Conservation (phyloP, 2,329 filamentous ascomycete species). For the Dactylellina cionopaga region DNA sequence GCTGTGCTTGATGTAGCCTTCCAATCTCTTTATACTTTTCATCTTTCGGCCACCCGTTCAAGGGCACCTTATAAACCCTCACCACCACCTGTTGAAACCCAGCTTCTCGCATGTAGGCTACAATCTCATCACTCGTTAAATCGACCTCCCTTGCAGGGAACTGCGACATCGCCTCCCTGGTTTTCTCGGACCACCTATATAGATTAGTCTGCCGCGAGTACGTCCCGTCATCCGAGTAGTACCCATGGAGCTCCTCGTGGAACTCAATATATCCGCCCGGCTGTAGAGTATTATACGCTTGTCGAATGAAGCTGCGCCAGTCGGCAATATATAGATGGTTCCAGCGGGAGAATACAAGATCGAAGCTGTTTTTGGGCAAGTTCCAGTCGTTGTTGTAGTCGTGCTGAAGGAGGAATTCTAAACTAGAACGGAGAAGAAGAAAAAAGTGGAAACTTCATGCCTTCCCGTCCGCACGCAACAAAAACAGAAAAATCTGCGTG, state of each 20-base stretch:
- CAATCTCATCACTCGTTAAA: slow-evolving; percentile 60
- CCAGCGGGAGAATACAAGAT: slow-evolving; percentile 50
- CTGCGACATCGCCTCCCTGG: slow-evolving; percentile 56
- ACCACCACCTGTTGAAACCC: slow-evolving; percentile 59
- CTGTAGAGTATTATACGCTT: slow-evolving; percentile 63
- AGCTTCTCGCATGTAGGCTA: slow-evolving; percentile 57
- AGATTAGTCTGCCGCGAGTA: slow-evolving; percentile 45
- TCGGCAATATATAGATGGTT: slow-evolving; percentile 48
- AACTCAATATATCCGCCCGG: slow-evolving; percentile 70
- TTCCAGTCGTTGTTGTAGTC: slow-evolving; percentile 51
- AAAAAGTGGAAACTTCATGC: background rate
- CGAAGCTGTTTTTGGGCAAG: slow-evolving; percentile 48
- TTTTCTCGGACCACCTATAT: slow-evolving; percentile 46
- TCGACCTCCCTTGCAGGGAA: slow-evolving; percentile 60
- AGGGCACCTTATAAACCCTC: slow-evolving; percentile 58
- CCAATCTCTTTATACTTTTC: slow-evolving; percentile 58
- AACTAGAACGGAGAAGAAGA: slow-evolving; percentile 19
- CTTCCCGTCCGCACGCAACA: slow-evolving; percentile 5
- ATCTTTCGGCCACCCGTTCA: slow-evolving; percentile 59
- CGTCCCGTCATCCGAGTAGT: slow-evolving; percentile 51
- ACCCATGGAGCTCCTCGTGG: slow-evolving; percentile 60
- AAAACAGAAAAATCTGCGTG: background rate
- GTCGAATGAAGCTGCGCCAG: slow-evolving; percentile 46
- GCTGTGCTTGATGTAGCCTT: slow-evolving; percentile 35
- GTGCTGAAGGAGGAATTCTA: slow-evolving; percentile 49